Conservation (phyloP, 306 rosid species). For the Carpinus viminea region DNA sequence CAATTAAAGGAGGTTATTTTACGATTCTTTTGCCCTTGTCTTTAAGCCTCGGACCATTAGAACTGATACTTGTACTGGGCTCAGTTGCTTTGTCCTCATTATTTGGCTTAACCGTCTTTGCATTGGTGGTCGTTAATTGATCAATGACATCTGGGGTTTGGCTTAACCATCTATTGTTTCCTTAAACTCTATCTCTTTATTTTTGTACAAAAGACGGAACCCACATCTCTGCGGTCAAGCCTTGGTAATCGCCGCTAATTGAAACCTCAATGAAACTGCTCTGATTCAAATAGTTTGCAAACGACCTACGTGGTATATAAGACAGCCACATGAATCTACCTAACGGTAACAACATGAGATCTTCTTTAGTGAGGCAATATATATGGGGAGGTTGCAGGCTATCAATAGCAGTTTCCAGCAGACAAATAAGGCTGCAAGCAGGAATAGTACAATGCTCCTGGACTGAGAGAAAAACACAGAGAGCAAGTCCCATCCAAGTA, state of each 20-base stretch:
- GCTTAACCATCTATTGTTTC: neutral
- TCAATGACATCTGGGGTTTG: too few species aligned
- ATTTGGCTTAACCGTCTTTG: too few species aligned
- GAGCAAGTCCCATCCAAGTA: constrained; percentile 24
- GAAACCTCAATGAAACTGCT: constrained; percentile 4
- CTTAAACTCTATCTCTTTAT: constrained; percentile 6
- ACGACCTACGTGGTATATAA: constrained; percentile 22
- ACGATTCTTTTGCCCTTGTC: too few species aligned
- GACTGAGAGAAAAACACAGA: constrained; percentile 20
- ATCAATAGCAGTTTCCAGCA: neutral
- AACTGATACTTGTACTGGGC: too few species aligned
- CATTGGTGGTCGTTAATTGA: neutral
- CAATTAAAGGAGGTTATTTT: too few species aligned
- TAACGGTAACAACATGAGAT: constrained; percentile 7
- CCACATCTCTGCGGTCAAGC: constrained; percentile 8
- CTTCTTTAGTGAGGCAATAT: constrained; percentile 5
- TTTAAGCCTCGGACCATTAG: too few species aligned
- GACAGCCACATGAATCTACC: constrained; percentile 34
- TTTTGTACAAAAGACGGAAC: neutral
- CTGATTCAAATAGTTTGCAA: neutral
- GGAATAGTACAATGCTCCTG: neutral
- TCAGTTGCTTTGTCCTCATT: too few species aligned
- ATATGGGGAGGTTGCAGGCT: neutral
- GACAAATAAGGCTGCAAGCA: constrained; percentile 17
- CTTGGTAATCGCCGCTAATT: constrained; percentile 18